Evolutionary conservation across 495 filamentous ascomycete genomes (phyloP), one percentile per base, ranked within the genome.

Genomic region (Tuber umbilicatum): DNA sequence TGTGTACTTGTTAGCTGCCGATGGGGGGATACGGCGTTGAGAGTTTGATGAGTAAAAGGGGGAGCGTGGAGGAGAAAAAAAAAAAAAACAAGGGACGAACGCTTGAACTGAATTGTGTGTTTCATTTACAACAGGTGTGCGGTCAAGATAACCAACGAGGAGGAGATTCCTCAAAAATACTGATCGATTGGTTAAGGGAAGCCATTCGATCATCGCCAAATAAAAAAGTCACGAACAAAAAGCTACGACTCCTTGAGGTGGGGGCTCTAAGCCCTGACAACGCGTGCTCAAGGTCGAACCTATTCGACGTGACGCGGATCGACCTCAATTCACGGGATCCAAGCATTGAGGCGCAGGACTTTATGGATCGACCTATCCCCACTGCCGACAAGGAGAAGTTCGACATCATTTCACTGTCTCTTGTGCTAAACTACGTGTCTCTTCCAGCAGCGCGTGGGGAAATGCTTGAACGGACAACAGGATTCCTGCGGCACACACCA

Each of bases 371-470:
- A 45, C 92, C 94, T 10, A 83, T 95, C 27, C 94, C 94, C 0
- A 72, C 70, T 12, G 79, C 84, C 70, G 85, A 87, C 42, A 83
- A 85, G 0, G 90, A 94, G 67, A 84, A 84, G 41, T 98, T 97
- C 81, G 91, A 99, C 81, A 86, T 97, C 67, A 90, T 99, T 80
- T 95, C 92, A 76, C 87, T 99, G n/a, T 97, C 93, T 1, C 85
- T 99, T 70, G 96, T 99, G 14, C 86, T 99, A 35, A 99, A 99
- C 83, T 99, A 92, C 81, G 94, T 97, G 38, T 90, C 94, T 16
- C 88, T 92, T 76, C 86, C 92, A 21, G 84, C 82, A n/a, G 87
- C 85, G 31, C 87, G 94, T 77, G 95, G 95, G 17, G 89, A 92
- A 74, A 99, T 99, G 95, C 87, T 99, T 72, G 87, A 87, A 73